phyloP scores from a whole-genome alignment of 2,329 filamentous ascomycete genomes.

The Mycosphaerelloides madeirae region DNA sequence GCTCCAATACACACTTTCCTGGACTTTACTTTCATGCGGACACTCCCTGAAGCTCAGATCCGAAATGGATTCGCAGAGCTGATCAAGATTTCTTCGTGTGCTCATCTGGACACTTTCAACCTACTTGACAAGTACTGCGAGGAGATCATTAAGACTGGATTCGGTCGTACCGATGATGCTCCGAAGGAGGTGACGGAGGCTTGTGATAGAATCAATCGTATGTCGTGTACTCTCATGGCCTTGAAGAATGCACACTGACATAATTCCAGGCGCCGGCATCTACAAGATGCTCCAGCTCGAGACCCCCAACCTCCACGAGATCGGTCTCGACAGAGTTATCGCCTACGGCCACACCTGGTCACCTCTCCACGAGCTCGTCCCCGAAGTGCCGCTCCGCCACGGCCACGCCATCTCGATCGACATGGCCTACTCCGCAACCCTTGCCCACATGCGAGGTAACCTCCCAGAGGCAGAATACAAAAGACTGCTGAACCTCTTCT shows the following conservation, averaged over 20 bases:
- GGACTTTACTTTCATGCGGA: slow-evolving; percentile 67
- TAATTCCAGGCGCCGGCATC: slow-evolving; percentile 65
- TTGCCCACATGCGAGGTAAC: slow-evolving; percentile 59
- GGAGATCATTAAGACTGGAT: slow-evolving; percentile 59
- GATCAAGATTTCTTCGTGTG: slow-evolving; percentile 71
- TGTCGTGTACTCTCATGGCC: too few relatives aligned
- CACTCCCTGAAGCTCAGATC: slow-evolving; percentile 62
- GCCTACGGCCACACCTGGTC: slow-evolving; percentile 73
- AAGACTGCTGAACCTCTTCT: slow-evolving; percentile 63
- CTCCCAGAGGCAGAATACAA: slow-evolving; percentile 57
- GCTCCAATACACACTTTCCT: slow-evolving; percentile 66
- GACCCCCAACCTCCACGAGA: slow-evolving; percentile 68
- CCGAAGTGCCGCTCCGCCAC: slow-evolving; percentile 63
- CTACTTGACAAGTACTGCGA: slow-evolving; percentile 66
- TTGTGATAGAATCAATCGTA: slow-evolving; percentile 59
- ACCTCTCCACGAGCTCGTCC: slow-evolving; percentile 65
- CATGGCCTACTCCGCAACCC: slow-evolving; percentile 69
- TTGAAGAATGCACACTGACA: slow-evolving; percentile 45
- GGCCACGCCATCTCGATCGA: slow-evolving; percentile 71
- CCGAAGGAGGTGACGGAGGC: slow-evolving; percentile 54
- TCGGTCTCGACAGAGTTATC: slow-evolving; percentile 66
- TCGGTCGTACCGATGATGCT: slow-evolving; percentile 58
- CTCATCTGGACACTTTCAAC: slow-evolving; percentile 61
- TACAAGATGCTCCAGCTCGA: slow-evolving; percentile 70
- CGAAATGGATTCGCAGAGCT: slow-evolving; percentile 70